A percentile compares a stretch with the other conserved stretches of the same genome.
Conservation (phyloP, 805 yeast genomes). For the Lachancea dasiensis region DNA sequence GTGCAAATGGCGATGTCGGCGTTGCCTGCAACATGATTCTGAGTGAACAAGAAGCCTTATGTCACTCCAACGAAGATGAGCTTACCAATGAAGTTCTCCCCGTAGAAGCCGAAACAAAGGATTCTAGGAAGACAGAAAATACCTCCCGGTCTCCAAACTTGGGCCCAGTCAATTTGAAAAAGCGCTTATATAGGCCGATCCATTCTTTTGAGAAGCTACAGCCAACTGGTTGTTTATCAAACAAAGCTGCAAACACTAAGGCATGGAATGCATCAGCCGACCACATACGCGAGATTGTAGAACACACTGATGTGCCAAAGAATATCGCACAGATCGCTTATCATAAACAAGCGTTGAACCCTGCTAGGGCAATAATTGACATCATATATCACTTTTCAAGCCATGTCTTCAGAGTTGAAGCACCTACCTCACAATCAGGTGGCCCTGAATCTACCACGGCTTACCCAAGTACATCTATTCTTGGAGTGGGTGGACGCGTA, state of each 20-base stretch:
- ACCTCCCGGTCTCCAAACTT: too few relatives aligned
- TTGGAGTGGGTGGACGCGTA: conserved; percentile 31
- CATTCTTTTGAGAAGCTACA: conserved; percentile 2
- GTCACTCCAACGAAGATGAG: too few relatives aligned
- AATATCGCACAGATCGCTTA: conserved; percentile 23
- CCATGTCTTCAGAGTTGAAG: conserved; percentile 2
- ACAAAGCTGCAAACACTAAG: too few relatives aligned
- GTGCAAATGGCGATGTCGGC: conserved; percentile 19
- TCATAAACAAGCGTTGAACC: conserved; percentile 27
- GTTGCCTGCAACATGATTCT: conserved; percentile 23
- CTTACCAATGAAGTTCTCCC: too few relatives aligned
- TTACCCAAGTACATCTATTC: not conserved
- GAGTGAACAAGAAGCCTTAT: conserved; percentile 15
- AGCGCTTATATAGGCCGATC: conserved; percentile 2
- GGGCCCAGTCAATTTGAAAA: conserved; percentile 3
- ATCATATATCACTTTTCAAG: conserved; percentile 24
- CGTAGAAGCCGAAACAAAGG: too few relatives aligned
- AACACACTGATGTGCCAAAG: conserved; percentile 18
- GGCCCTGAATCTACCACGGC: too few relatives aligned
- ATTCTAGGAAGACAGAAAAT: too few relatives aligned
- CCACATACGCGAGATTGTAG: conserved; percentile 17
- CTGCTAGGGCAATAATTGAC: conserved; percentile 34
- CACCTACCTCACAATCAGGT: too few relatives aligned
- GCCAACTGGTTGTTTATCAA: too few relatives aligned
- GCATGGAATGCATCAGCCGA: conserved; percentile 18